phyloP scores from a whole-genome alignment of 371 early-diverging fungal genomes.

The Haplosporangium sp. region DNA sequence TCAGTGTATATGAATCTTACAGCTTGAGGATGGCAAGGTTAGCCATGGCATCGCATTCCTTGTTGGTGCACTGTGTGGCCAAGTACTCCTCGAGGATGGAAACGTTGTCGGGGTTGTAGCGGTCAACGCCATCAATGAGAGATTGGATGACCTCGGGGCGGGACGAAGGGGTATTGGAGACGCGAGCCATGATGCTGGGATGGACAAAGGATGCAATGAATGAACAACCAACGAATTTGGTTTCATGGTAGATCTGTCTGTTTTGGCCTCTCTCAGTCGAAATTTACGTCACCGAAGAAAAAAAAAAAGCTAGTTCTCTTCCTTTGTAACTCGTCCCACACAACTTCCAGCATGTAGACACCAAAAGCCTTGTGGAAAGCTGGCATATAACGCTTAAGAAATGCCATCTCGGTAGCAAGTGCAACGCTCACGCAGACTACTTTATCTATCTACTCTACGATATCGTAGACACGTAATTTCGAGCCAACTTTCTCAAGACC shows the following conservation, averaged over 20 bases:
- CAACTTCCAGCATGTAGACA: constrained; percentile 16
- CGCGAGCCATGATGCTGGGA: constrained; percentile 44
- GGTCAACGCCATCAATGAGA: constrained; percentile 82
- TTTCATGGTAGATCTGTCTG: too few species aligned
- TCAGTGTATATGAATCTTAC: constrained; percentile 55
- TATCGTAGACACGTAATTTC: constrained; percentile 5
- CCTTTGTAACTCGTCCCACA: too few species aligned
- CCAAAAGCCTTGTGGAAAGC: constrained; percentile 16
- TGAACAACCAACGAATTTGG: not conserved
- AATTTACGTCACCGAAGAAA: too few species aligned
- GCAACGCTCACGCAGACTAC: constrained; percentile 12
- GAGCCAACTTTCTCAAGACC: constrained; percentile 10
- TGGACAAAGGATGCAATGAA: not conserved
- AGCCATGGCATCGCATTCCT: constrained; percentile 88
- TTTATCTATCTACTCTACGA: constrained; percentile 1
- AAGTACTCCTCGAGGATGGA: constrained; percentile 88
- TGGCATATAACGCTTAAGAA: constrained; percentile 25
- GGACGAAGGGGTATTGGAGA: constrained; percentile 53
- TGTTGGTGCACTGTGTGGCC: constrained; percentile 77
- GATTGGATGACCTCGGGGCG: constrained; percentile 83
- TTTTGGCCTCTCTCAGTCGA: too few species aligned
- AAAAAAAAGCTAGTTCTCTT: too few species aligned
- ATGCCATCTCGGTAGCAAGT: constrained; percentile 8
- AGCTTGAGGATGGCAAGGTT: constrained; percentile 92
- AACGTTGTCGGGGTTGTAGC: constrained; percentile 92